phyloP scores from a whole-genome alignment of 441 rosid species.

The Mallotus repandus region DNA sequence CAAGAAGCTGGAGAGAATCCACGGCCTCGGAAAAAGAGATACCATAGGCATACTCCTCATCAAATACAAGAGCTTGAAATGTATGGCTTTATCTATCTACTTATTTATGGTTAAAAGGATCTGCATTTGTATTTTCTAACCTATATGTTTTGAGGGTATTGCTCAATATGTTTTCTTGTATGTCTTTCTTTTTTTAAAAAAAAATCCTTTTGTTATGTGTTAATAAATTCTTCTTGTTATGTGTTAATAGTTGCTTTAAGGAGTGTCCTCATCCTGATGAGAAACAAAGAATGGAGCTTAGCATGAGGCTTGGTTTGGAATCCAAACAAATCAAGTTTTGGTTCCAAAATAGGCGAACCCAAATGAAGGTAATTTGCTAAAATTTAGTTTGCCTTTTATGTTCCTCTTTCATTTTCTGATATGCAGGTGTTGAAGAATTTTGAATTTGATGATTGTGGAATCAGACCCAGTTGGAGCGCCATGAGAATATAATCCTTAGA shows the following conservation, averaged over 20 bases:
- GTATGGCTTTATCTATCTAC: conserved; percentile 26
- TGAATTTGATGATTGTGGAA: conserved; percentile 9
- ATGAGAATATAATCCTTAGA: conserved; percentile 64
- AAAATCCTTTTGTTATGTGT: too few species aligned
- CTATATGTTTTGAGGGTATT: neutral
- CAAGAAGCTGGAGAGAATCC: conserved; percentile 56
- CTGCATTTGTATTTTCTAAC: neutral
- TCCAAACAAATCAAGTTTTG: conserved; percentile 83
- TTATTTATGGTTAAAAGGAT: neutral
- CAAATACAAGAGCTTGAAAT: conserved; percentile 81
- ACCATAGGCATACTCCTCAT: conserved; percentile 75
- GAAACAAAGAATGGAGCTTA: conserved; percentile 74
- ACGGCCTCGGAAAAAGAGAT: conserved; percentile 61
- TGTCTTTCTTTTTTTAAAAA: too few species aligned
- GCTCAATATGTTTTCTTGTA: neutral
- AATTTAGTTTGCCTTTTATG: neutral
- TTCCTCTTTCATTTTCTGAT: neutral
- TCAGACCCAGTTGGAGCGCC: conserved; percentile 78
- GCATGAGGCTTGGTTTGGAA: conserved; percentile 69
- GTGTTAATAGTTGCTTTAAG: conserved; percentile 57
- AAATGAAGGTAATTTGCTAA: conserved; percentile 62
- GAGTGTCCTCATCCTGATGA: conserved; percentile 95
- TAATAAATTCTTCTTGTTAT: neutral
- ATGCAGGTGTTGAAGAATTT: neutral
- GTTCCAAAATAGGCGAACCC: conserved; percentile 93